phyloP scores from a whole-genome alignment of 169 alveolate genomes.

The Eimeria acervulina region DNA sequence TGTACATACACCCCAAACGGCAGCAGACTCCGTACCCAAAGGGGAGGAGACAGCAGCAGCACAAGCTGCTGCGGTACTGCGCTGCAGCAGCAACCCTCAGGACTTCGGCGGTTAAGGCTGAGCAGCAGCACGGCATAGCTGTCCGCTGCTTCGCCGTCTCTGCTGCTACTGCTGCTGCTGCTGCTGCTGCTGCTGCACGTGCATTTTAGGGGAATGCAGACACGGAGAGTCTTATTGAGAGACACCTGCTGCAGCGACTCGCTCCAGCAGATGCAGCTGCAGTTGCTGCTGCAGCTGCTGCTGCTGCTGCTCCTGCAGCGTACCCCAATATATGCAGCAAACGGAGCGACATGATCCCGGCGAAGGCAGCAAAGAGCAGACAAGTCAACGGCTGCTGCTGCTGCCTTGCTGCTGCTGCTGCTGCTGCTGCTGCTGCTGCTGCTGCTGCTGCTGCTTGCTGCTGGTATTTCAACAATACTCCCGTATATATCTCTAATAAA shows the following conservation, averaged over 20 bases:
- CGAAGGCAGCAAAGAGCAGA: conserved; percentile 46
- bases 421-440: conserved; percentile 58
- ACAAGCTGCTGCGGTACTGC: conserved; percentile 50
- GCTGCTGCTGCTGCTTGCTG: conserved; percentile 11
- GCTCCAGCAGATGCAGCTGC: conserved; percentile 43
- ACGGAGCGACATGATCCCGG: not conserved
- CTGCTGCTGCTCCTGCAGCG: conserved; percentile 41
- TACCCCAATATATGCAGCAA: conserved; percentile 42
- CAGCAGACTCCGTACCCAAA: conserved; percentile 9
- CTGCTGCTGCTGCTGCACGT: conserved; percentile 60
- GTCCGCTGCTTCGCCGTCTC: not conserved
- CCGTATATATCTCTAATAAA: not conserved
- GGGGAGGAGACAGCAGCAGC: conserved; percentile 42
- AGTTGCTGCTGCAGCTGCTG: conserved; percentile 44
- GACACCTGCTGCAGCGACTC: conserved; percentile 40
- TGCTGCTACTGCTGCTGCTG: not conserved
- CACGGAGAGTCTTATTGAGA: not conserved
- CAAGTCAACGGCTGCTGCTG: conserved; percentile 9
- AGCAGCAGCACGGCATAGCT: conserved; percentile 34
- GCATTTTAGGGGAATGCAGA: conserved; percentile 12
- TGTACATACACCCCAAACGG: conserved; percentile 64
- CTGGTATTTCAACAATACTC: conserved; percentile 2
- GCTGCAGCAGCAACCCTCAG: conserved; percentile 62
- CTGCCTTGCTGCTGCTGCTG: conserved; percentile 49
- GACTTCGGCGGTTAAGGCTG: not conserved